Evolutionary conservation across 257 asterid genomes (phyloP), one percentile per base, ranked within the genome.

Genomic region (Galeopsis tetrahit): DNA sequence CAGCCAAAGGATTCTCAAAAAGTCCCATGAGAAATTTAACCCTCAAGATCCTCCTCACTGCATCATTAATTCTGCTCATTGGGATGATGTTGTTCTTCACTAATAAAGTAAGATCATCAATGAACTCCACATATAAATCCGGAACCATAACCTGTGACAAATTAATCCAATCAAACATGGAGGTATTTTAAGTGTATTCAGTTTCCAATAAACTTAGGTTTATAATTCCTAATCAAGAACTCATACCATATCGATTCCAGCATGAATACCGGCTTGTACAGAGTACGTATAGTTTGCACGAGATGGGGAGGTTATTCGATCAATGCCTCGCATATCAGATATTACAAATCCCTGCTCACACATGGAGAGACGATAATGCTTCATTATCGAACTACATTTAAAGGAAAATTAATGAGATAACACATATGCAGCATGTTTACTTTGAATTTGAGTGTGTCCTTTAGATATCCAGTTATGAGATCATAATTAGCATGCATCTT

Each of bases 181-280:
- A 44, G 51, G 14, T 49, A 8, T 49, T 49, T 49, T 49, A 49
- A n/a, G 28, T 21, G 28, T 60, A 36, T 68, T 2, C 2, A 55
- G 60, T 53, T 15, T 28, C 28, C 6, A 7, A 11, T 10, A 6
- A 63, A 46, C 10, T 75, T 0, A 9, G 17, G 60, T 40, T 15
- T 28, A 10, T 32, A 31, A 21, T 17, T 21, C 52, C 10, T 0
- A 4, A 28, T 28, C 48, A 39, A 5, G 52, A 67, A 61, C 13
- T 10, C 81, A 75, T 68, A 87, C 96, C 96, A 87, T 86, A 80
- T 90, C 95, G 32, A 87, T 81, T 56, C 96, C 96, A 65, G 96
- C 96, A 65, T 40, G 76, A 71, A 90, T 72, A 17, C 85, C 82
- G 17, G 75, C 82, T 77, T 81, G 80, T 66, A 90, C 80, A 11